phyloP scores from a whole-genome alignment of 495 filamentous ascomycete species.

The Penicillium flavigenum region DNA sequence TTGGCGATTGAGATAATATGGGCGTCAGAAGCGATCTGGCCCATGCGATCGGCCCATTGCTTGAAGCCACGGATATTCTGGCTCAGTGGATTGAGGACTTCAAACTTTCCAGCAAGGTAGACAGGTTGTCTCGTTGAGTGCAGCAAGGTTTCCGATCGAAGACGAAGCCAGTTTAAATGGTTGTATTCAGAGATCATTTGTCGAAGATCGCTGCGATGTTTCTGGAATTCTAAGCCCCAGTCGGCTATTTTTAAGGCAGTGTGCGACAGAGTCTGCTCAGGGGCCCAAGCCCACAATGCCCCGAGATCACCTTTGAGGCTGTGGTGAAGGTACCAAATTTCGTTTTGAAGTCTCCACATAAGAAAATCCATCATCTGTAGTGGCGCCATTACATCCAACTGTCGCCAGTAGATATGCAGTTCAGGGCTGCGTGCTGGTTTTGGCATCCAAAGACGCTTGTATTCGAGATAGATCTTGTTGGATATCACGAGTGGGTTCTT shows the following conservation, averaged over 20 bases:
- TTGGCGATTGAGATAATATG: neutral
- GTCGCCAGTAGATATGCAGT: slow-evolving; percentile 28
- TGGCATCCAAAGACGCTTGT: slow-evolving; percentile 10
- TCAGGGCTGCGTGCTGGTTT: slow-evolving; percentile 11
- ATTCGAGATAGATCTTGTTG: slow-evolving; percentile 2
- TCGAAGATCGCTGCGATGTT: slow-evolving; percentile 9
- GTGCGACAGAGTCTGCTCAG: neutral
- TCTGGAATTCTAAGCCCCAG: neutral
- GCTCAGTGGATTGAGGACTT: slow-evolving; percentile 24
- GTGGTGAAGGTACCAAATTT: slow-evolving; percentile 16
- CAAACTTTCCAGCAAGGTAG: slow-evolving; percentile 21
- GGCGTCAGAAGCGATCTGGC: neutral
- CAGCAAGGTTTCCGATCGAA: slow-evolving; percentile 24
- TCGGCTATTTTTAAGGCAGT: neutral
- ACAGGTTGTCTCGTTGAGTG: slow-evolving; percentile 17
- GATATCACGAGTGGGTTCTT: neutral
- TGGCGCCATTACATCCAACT: slow-evolving; percentile 33
- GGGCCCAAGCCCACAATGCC: slow-evolving; percentile 17
- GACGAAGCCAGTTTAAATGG: slow-evolving; percentile 29
- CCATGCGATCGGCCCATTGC: slow-evolving; percentile 10
- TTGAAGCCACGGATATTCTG: slow-evolving; percentile 20
- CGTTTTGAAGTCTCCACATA: slow-evolving; percentile 3
- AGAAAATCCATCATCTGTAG: slow-evolving; percentile 14
- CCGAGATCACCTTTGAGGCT: slow-evolving; percentile 14
- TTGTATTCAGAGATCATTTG: slow-evolving; percentile 4